Percentiles rank a stretch among this genome's conserved stretches.
Evolutionary conservation across 805 yeast genomes (phyloP).

Genomic region (Sugiyamaella qingdaonensis): DNA sequence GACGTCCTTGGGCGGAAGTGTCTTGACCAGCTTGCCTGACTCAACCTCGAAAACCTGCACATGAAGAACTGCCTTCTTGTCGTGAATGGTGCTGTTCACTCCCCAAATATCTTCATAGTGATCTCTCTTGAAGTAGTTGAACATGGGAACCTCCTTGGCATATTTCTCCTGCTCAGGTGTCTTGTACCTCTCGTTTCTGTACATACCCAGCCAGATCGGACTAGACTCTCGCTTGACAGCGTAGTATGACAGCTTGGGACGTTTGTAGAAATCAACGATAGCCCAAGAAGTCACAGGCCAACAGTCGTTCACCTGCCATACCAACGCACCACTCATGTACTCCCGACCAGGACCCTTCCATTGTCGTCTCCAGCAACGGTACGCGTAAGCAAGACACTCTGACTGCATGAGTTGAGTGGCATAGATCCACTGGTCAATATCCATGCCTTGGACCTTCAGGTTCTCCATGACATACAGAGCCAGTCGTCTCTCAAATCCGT

Average conservation of each 20-base stretch:
- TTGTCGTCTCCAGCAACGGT: slow-evolving; percentile 44
- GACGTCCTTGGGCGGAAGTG: slow-evolving; percentile 3
- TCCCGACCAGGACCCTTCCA: slow-evolving; percentile 40
- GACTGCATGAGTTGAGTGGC: slow-evolving; percentile 52
- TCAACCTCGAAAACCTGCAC: slow-evolving; percentile 33
- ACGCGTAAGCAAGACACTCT: slow-evolving; percentile 47
- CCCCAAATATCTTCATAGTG: slow-evolving; percentile 42
- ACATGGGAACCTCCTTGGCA: slow-evolving; percentile 22
- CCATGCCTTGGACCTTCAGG: slow-evolving; percentile 35
- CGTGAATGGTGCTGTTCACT: slow-evolving; percentile 31
- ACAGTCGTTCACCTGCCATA: slow-evolving; percentile 54
- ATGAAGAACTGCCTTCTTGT: slow-evolving; percentile 25
- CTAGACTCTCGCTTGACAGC: slow-evolving; percentile 43
- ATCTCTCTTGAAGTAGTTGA: slow-evolving; percentile 28
- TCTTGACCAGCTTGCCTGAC: slow-evolving; percentile 32
- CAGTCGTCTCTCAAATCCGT: slow-evolving; percentile 44
- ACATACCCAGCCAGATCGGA: slow-evolving; percentile 36
- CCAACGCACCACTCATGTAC: slow-evolving; percentile 44
- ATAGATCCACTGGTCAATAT: slow-evolving; percentile 43
- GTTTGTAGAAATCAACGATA: slow-evolving; percentile 39
- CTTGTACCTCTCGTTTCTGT: slow-evolving; percentile 25
- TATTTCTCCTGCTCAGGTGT: slow-evolving; percentile 15
- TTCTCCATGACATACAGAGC: slow-evolving; percentile 47
- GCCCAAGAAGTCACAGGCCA: slow-evolving; percentile 55
- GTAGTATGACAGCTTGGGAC: slow-evolving; percentile 47